Evolutionary conservation across 1,284 basidiomycete genomes (phyloP), one percentile per base, ranked within the genome.

Genomic region (Phellopilus nigrolimitatus): DNA sequence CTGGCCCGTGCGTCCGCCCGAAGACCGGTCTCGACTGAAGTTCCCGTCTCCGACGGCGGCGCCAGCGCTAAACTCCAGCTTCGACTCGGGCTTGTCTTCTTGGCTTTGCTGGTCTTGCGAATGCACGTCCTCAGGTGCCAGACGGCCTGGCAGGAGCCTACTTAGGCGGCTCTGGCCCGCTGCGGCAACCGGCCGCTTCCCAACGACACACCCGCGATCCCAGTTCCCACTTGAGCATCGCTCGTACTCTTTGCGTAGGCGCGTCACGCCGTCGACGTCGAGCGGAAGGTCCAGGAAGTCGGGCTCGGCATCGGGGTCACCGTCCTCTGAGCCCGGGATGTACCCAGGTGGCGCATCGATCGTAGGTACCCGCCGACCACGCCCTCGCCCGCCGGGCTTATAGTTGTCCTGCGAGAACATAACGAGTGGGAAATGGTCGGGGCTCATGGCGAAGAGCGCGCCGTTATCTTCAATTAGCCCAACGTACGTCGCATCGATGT

Each of bases 361-460:
- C 38, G 19, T 44, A 56, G 10, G 62, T 30, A 49, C 17, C 5
- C 54, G 10, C 30, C 47, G 39, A n/a, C n/a, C n/a, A n/a, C n/a
- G 46, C 33, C 21, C 45, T 21, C 54, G 48, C 58, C 63, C 15
- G 61, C 68, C n/a, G 3, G 71, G 66, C 2, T 72, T 63, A 45
- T 72, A 73, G 39, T 73, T 71, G 45, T 46, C 57, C 31, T 73
- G 73, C 2, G 79, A 76, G 61, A 93, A 90, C 2, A 80, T 76
- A 39, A 89, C 83, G 15, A 92, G 73, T 1, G 90, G 91, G 62
- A 77, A 93, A 13, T 72, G 75, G 12, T 76, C 74, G 1, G 86
- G 82, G 59, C 80, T 83, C 80, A 93, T 82, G 22, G 86, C 88
- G 54, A 80, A 93, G 1, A 92, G 71, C 24, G 87, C 88, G 0